Percentiles rank a stretch among this genome's conserved stretches.
Conservation (phyloP, 2,329 filamentous ascomycete genomes). For the Drechslera avenae region DNA sequence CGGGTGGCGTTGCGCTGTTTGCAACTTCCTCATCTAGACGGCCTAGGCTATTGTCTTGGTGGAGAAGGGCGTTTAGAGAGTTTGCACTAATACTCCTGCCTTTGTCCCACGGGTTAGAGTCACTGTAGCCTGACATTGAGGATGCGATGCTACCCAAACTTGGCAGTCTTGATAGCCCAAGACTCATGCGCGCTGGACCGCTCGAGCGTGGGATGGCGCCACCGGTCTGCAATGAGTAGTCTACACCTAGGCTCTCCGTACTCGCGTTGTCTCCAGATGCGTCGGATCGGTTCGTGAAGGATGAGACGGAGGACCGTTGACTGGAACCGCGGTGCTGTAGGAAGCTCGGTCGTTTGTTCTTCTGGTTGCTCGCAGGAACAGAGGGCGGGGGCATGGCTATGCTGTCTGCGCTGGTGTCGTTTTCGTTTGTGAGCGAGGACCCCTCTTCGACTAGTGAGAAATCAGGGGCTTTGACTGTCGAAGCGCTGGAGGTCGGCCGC, state of each 20-base stretch:
- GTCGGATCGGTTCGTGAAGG: conserved; percentile 59
- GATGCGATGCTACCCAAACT: conserved; percentile 91
- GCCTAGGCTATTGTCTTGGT: conserved; percentile 56
- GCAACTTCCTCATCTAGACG: conserved; percentile 64
- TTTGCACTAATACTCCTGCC: conserved; percentile 49
- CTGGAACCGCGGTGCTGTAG: conserved; percentile 61
- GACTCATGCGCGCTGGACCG: conserved; percentile 53
- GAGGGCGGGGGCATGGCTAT: conserved; percentile 25
- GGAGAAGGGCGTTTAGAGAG: conserved; percentile 38
- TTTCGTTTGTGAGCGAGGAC: conserved; percentile 36
- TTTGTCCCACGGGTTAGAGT: conserved; percentile 50
- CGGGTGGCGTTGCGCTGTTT: conserved; percentile 59
- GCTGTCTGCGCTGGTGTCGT: conserved; percentile 40
- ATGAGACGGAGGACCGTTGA: conserved; percentile 64
- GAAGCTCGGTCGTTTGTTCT: conserved; percentile 59
- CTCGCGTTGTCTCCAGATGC: conserved; percentile 67
- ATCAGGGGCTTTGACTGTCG: conserved; percentile 47
- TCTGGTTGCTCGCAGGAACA: conserved; percentile 29
- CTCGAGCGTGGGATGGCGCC: conserved; percentile 66
- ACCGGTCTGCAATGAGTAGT: conserved; percentile 82
- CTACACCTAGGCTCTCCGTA: conserved; percentile 75
- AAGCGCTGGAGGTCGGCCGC: conserved; percentile 47
- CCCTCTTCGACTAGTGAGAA: conserved; percentile 37
- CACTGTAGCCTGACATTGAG: conserved; percentile 64
- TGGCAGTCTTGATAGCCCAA: conserved; percentile 72